Percentiles rank a stretch among this genome's conserved stretches.
Evolutionary conservation across 352 stramenopile species (phyloP).

Genomic region (Phytophthora pistaciae): DNA sequence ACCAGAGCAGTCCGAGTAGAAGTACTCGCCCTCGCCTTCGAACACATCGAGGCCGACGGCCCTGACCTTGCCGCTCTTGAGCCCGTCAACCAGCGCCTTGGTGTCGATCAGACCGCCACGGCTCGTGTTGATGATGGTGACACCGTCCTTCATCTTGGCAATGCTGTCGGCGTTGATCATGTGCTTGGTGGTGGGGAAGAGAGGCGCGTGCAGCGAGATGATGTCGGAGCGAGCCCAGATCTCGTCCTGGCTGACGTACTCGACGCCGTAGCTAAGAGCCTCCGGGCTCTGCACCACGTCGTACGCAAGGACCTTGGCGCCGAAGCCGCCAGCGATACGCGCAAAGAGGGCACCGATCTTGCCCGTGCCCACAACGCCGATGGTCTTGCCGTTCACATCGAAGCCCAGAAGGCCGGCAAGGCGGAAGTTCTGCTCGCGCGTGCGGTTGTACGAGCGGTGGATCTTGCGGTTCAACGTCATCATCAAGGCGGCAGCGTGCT

Average conservation of each 20-base stretch:
- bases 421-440: slow-evolving; percentile 78
- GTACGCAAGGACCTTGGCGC: slow-evolving; percentile 66
- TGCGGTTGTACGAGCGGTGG: slow-evolving; percentile 78
- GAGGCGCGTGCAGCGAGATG: slow-evolving; percentile 87
- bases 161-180: slow-evolving; percentile 86
- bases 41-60: slow-evolving; percentile 89
- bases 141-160: slow-evolving; percentile 85
- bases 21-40: slow-evolving; percentile 77
- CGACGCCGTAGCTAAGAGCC: slow-evolving; percentile 37
- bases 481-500: slow-evolving; percentile 78
- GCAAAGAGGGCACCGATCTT: slow-evolving; percentile 56
- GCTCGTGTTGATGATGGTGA: slow-evolving; percentile 93
- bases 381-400: slow-evolving; percentile 76
- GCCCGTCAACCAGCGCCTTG: slow-evolving; percentile 73
- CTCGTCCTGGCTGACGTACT: slow-evolving; percentile 60
- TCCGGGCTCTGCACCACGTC: slow-evolving; percentile 70
- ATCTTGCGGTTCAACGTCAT: slow-evolving; percentile 87
- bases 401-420: slow-evolving; percentile 66
- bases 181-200: slow-evolving; percentile 87
- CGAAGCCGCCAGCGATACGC: slow-evolving; percentile 46
- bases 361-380: slow-evolving; percentile 68
- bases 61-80: slow-evolving; percentile 83
- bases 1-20: slow-evolving; percentile 78
- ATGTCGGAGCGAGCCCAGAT: slow-evolving; percentile 80
- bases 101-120: slow-evolving; percentile 91